Conservation (phyloP, 2,329 filamentous ascomycete genomes). For the Cryphonectria radicalis region DNA sequence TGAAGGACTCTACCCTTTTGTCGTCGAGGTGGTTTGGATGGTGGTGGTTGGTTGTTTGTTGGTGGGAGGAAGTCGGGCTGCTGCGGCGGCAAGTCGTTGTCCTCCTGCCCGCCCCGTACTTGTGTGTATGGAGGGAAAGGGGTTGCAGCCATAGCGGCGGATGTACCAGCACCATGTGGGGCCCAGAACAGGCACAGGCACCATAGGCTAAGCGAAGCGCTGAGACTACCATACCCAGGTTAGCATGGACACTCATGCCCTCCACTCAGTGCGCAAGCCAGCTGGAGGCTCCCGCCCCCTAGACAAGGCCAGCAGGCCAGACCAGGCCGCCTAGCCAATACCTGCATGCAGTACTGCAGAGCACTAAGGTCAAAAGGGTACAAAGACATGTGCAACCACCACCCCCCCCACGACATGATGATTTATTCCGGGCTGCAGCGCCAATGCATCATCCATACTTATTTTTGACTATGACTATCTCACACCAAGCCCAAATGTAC, state of each 20-base stretch:
- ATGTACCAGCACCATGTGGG: conserved; percentile 11
- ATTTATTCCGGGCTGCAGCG: not conserved
- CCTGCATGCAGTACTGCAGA: not conserved
- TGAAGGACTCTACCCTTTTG: not conserved
- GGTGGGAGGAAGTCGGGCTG: not conserved
- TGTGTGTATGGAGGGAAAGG: conserved; percentile 9
- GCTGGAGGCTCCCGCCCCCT: not conserved
- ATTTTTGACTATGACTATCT: not conserved
- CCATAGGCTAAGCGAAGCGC: not conserved
- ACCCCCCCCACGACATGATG: not conserved
- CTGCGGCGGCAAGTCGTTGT: not conserved
- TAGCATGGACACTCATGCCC: not conserved
- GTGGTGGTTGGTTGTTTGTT: not conserved
- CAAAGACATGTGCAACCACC: not conserved
- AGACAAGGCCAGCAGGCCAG: not conserved
- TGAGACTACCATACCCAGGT: not conserved
- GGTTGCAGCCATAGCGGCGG: conserved; percentile 16
- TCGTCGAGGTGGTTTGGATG: not conserved
- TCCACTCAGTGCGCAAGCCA: not conserved
- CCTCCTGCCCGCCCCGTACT: not conserved
- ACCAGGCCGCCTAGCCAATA: not conserved
- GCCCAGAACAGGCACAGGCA: conserved; percentile 5
- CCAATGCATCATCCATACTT: not conserved
- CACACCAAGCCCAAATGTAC: not conserved
- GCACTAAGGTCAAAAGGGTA: not conserved